These are phyloP conservation scores for Zelopaecilomyces penicillatus DNA, from an alignment of 2,329 filamentous ascomycete species.

Conservation along the genomic window DNA sequence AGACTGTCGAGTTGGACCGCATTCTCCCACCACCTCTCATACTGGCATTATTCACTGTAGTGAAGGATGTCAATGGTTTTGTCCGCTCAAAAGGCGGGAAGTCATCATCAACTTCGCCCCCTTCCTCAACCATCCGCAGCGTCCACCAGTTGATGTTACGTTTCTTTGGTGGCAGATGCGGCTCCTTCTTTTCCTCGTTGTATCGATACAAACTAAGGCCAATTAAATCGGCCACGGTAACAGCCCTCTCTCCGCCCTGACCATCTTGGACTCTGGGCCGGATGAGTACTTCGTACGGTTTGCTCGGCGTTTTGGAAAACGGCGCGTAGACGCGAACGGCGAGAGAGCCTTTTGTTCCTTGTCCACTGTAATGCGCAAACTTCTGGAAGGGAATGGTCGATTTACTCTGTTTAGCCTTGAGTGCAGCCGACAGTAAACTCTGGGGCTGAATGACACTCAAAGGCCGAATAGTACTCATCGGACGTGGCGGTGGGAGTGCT, in stretches of 20 bases:
- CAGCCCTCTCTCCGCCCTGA: conserved; percentile 49
- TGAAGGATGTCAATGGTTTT: conserved; percentile 68
- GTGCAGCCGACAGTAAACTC: conserved; percentile 61
- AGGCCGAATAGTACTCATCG: conserved; percentile 54
- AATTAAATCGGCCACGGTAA: conserved; percentile 73
- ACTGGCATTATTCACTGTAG: conserved; percentile 74
- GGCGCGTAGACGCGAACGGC: conserved; percentile 70
- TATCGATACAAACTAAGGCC: conserved; percentile 72
- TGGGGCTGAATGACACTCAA: conserved; percentile 61
- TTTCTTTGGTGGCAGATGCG: conserved; percentile 54
- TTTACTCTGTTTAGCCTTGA: conserved; percentile 64
- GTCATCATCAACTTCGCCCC: conserved; percentile 77
- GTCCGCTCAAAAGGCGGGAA: conserved; percentile 71
- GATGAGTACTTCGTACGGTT: conserved; percentile 64
- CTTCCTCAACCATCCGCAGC: conserved; percentile 74
- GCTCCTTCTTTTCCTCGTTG: conserved; percentile 66
- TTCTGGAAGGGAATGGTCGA: conserved; percentile 65
- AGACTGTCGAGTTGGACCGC: conserved; percentile 65
- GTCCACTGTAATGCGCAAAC: conserved; percentile 68
- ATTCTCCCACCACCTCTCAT: conserved; percentile 51
- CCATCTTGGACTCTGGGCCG: conserved; percentile 61
- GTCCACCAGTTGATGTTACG: conserved; percentile 76
- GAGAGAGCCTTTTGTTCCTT: conserved; percentile 69
- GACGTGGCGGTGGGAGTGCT: conserved; percentile 62
- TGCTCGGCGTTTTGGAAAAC: conserved; percentile 55